Conservation (phyloP, 1,284 basidiomycete genomes). For the Kalmanozyma brasiliensis region DNA sequence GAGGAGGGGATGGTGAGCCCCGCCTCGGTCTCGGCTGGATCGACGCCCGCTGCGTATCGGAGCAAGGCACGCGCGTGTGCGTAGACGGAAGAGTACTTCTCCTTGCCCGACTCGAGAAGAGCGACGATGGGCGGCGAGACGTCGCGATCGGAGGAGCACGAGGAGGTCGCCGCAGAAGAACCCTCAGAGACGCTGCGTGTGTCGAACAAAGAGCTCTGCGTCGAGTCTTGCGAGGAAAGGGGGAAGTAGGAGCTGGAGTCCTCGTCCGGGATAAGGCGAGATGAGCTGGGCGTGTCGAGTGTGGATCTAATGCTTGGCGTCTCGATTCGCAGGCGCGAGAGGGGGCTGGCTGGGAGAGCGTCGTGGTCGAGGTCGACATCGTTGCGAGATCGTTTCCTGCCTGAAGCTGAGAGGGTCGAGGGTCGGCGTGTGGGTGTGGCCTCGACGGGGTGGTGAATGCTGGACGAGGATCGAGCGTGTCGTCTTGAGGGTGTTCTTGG, state of each 20-base stretch:
- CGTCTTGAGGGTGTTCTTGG: slow-evolving; percentile 35
- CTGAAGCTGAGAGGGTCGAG: slow-evolving; percentile 19
- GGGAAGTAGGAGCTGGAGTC: slow-evolving; percentile 46
- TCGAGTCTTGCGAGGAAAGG: slow-evolving; percentile 46
- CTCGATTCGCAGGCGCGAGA: slow-evolving; percentile 26
- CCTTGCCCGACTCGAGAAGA: slow-evolving; percentile 14
- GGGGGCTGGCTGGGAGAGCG: slow-evolving; percentile 24
- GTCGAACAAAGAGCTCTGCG: slow-evolving; percentile 48
- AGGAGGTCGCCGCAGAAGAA: slow-evolving; percentile 30
- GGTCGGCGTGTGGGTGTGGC: slow-evolving; percentile 26
- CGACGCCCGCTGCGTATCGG: slow-evolving; percentile 55
- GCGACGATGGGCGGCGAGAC: slow-evolving; percentile 25
- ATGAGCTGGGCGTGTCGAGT: slow-evolving; percentile 35
- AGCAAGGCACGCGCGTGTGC: slow-evolving; percentile 67
- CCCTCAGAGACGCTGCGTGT: slow-evolving; percentile 34
- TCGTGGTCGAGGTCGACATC: slow-evolving; percentile 25
- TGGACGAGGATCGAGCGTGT: slow-evolving; percentile 21
- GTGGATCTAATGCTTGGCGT: slow-evolving; percentile 15
- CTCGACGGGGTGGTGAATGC: slow-evolving; percentile 18
- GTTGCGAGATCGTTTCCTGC: slow-evolving; percentile 36
- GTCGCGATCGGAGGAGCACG: slow-evolving; percentile 37
- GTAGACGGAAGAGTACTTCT: slow-evolving; percentile 63
- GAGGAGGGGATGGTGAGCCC: slow-evolving; percentile 38
- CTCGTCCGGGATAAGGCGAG: slow-evolving; percentile 34
- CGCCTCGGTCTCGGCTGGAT: slow-evolving; percentile 42